Evolutionary conservation across 768 basidiomycete genomes (phyloP), one percentile per base, ranked within the genome.

Genomic region (Neoboletus magnificus): DNA sequence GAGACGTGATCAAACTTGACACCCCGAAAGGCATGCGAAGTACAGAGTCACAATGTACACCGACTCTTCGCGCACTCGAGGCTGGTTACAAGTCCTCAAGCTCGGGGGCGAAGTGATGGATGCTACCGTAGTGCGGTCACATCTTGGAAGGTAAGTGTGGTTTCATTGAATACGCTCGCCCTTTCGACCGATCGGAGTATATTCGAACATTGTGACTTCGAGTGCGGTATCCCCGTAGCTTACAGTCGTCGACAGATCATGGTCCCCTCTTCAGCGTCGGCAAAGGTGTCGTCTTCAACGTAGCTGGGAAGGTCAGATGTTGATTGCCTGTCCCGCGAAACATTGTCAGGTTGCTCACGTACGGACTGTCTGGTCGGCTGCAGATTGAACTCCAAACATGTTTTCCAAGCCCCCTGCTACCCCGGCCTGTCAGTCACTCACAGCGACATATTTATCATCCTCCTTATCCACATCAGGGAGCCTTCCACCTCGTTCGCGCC

Each of bases 351-450:
- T 52, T 16, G 30, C 36, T 54, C 43, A 54, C 48, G 18, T 7
- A 18, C 9, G 13, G 23, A n/a, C 1, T n/a, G 8, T 16, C 20
- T 18, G 22, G 18, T 45, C 23, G 11, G 16, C 49, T 48, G 41
- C 61, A 91, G 89, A 89, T 85, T 60, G 91, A 93, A 72, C 78
- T 93, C 3, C 91, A 93, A 68, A 76, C 55, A 90, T 91, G 85
- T 76, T 91, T 18, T 91, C 90, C 42, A 83, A 81, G 55, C 89
- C 91, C 91, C 1, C 76, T 2, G 79, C 83, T 12, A 85, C 58
- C 81, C 85, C 0, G 64, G 77, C 27, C 81, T 91, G 46, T 81
- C 83, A 0, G 16, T 75, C 1, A 76, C 78, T 6, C 77, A 89
- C 20, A 82, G 87, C 12, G 89, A 87, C 3, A 66, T 82, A 46